These are phyloP conservation scores for Alternaria alternata DNA, from an alignment of 2,329 filamentous ascomycete species.

Conservation along the genomic window DNA sequence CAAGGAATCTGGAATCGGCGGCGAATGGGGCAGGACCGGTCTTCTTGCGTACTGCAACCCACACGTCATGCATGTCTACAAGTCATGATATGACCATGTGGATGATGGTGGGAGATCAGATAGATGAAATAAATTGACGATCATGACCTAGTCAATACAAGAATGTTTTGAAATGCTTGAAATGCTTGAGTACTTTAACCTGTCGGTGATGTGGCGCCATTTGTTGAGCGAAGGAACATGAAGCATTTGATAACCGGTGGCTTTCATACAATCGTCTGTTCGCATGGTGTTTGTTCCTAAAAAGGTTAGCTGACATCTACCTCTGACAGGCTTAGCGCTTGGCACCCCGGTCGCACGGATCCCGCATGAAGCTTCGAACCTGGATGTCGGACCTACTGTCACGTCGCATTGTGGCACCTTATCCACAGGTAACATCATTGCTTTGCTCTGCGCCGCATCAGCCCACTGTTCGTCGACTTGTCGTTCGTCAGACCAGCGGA, in stretches of 20 bases:
- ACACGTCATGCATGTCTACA: constrained; percentile 58
- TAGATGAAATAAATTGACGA: neutral
- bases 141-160: constrained; percentile 3
- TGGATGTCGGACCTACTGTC: neutral
- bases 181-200: constrained; percentile 4
- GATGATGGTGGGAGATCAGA: neutral
- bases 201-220: neutral
- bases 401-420: neutral
- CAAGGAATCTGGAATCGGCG: constrained; percentile 80
- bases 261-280: constrained; percentile 2
- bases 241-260: constrained; percentile 7
- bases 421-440: neutral
- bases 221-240: constrained; percentile 4
- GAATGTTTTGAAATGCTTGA: constrained; percentile 4
- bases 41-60: constrained; percentile 59
- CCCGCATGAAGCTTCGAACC: constrained; percentile 1
- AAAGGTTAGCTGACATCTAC: constrained; percentile 6
- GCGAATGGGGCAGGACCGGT: constrained; percentile 64
- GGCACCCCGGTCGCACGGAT: neutral
- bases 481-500: neutral
- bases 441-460: constrained; percentile 1
- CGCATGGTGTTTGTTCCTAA: constrained; percentile 1
- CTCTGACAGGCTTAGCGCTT: constrained; percentile 12
- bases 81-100: constrained; percentile 28
- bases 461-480: neutral